Conservation (phyloP, 2,329 filamentous ascomycete species). For the Chrysoporthe cubensis region DNA sequence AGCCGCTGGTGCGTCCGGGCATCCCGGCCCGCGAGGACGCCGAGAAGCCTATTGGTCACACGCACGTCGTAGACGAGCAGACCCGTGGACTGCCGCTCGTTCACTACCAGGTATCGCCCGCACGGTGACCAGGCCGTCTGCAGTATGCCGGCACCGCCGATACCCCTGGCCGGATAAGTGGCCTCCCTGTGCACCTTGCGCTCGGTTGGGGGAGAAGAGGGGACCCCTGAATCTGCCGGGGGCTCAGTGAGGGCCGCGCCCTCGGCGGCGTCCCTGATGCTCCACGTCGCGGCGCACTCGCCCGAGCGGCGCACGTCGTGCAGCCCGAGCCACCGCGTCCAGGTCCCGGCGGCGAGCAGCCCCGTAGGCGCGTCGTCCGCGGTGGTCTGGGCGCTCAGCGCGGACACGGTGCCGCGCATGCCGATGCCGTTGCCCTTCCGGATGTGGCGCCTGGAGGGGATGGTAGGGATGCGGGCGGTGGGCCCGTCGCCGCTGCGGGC, state of each 20-base stretch:
- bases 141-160: conserved; percentile 65
- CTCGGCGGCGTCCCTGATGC: conserved; percentile 59
- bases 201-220: background rate
- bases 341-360: conserved; percentile 64
- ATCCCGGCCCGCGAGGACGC: conserved; percentile 54
- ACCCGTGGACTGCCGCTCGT: conserved; percentile 60
- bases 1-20: conserved; percentile 60
- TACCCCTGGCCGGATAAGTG: conserved; percentile 28
- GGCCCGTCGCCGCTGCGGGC: conserved; percentile 57
- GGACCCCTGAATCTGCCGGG: background rate
- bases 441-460: conserved; percentile 62
- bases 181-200: background rate
- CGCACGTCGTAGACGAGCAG: conserved; percentile 67
- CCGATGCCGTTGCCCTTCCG: conserved; percentile 65
- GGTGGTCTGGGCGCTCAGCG: conserved; percentile 53
- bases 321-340: conserved; percentile 65
- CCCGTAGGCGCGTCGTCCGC: conserved; percentile 38
- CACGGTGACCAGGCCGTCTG: conserved; percentile 67
- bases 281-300: conserved; percentile 61
- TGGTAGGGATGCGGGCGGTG: conserved; percentile 59
- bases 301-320: conserved; percentile 63
- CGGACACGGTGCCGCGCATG: conserved; percentile 65
- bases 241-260: conserved; percentile 18
- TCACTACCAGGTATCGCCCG: conserved; percentile 65
- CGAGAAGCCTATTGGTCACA: conserved; percentile 60